These are phyloP conservation scores for Buddleja alternifolia DNA, from an alignment of 257 asterid genomes.

Conservation along the genomic window DNA sequence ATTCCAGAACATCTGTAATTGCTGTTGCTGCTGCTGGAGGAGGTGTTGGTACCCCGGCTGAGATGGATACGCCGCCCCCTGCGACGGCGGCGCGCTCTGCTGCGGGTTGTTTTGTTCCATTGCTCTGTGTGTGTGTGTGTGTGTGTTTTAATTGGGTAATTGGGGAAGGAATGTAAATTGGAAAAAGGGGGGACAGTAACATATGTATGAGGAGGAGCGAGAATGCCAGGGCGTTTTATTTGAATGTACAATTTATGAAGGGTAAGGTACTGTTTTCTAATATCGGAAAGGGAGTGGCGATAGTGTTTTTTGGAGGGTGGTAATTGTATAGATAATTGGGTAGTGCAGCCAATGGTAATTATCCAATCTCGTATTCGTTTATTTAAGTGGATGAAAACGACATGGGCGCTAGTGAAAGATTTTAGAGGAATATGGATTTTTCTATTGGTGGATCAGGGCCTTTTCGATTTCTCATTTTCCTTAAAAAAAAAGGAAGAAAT, in stretches of 20 bases:
- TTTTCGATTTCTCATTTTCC: no score
- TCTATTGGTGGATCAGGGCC: no score
- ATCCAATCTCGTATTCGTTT: no score
- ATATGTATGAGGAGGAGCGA: not conserved
- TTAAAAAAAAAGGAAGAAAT: no score
- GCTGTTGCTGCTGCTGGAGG: constrained; percentile 39
- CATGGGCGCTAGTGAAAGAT: no score
- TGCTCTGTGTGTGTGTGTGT: not conserved
- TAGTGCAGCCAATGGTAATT: no score
- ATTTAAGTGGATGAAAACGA: no score
- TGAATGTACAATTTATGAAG: not conserved
- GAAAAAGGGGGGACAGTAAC: not conserved
- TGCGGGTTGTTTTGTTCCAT: constrained; percentile 37
- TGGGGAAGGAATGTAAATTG: not conserved
- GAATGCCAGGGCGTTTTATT: not conserved
- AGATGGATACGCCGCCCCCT: constrained; percentile 23
- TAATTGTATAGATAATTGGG: no score
- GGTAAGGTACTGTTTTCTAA: not conserved
- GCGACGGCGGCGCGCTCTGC: constrained; percentile 29
- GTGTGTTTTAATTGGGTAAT: no score
- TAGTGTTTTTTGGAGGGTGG: not conserved
- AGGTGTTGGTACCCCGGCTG: constrained; percentile 38
- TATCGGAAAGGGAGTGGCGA: not conserved
- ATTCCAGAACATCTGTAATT: constrained; percentile 41
- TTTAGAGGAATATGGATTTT: no score